Percentiles rank a stretch among this genome's conserved stretches.
phyloP scores from a whole-genome alignment of 1,139 yeast genomes.

The Nakaseomyces uthaithaninus region DNA sequence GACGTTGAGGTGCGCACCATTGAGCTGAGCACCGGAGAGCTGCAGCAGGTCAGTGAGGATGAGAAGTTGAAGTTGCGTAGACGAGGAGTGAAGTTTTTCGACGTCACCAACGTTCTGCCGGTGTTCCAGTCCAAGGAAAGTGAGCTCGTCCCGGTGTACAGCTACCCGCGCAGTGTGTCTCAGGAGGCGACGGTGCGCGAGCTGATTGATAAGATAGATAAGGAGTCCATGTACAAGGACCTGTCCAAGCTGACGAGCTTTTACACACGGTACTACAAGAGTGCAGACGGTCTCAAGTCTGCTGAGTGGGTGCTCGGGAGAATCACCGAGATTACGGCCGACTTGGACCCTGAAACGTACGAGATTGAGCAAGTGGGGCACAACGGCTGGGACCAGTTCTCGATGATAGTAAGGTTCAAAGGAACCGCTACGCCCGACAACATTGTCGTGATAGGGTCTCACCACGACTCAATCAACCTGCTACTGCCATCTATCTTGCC shows the following conservation, averaged over 20 bases:
- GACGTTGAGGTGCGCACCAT: slow-evolving; percentile 13
- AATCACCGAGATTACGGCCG: slow-evolving; percentile 37
- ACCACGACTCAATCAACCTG: slow-evolving; percentile 77
- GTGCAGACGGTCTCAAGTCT: slow-evolving; percentile 60
- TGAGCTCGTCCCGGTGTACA: slow-evolving; percentile 37
- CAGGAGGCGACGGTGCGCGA: slow-evolving; percentile 37
- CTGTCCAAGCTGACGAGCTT: slow-evolving; percentile 62
- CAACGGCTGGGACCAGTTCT: slow-evolving; percentile 47
- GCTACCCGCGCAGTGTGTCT: slow-evolving; percentile 46
- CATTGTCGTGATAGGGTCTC: slow-evolving; percentile 76
- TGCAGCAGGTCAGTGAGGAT: slow-evolving; percentile 43
- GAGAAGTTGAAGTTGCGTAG: slow-evolving; percentile 50
- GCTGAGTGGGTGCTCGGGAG: slow-evolving; percentile 61
- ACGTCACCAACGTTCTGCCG: slow-evolving; percentile 47
- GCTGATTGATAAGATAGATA: slow-evolving; percentile 36
- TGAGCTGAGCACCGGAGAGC: slow-evolving; percentile 27
- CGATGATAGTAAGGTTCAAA: slow-evolving; percentile 42
- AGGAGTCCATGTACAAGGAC: slow-evolving; percentile 42
- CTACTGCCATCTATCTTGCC: slow-evolving; percentile 58
- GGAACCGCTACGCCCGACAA: slow-evolving; percentile 37
- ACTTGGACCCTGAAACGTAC: slow-evolving; percentile 30
- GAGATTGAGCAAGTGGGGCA: slow-evolving; percentile 41
- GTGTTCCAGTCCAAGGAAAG: slow-evolving; percentile 34
- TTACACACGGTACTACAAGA: slow-evolving; percentile 73
- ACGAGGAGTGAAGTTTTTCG: slow-evolving; percentile 54